Conservation (phyloP, 352 stramenopile genomes). For the Peronospora farinosa region DNA sequence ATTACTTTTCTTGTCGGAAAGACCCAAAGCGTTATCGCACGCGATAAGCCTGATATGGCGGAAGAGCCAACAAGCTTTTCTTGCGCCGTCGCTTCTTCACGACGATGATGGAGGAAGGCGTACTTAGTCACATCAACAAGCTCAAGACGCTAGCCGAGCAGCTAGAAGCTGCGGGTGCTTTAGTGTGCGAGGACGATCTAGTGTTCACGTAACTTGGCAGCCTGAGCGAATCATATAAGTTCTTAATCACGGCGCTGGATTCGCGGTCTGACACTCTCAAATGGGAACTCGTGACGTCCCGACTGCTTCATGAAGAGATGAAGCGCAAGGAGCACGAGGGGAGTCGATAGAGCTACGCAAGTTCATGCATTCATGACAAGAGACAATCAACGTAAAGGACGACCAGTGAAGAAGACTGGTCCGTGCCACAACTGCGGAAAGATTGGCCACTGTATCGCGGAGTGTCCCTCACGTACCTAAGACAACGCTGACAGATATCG, state of each 20-base stretch:
- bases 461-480: background rate
- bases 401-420: background rate
- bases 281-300: background rate
- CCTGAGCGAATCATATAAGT: background rate
- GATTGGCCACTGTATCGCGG: constrained; percentile 11
- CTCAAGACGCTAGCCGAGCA: background rate
- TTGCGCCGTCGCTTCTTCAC: background rate
- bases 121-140: background rate
- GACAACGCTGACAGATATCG: constrained; percentile 2
- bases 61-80: constrained; percentile 1
- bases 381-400: background rate
- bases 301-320: background rate
- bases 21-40: too few relatives aligned
- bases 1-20: too few relatives aligned
- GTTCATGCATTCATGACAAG: background rate
- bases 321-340: constrained; percentile 1
- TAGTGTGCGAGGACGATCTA: background rate
- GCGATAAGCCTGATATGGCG: too few relatives aligned
- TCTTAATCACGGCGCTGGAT: background rate
- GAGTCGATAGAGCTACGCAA: background rate
- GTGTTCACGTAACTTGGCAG: background rate
- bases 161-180: too few relatives aligned
- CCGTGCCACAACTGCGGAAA: constrained; percentile 3
- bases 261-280: background rate
- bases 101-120: background rate